A percentile compares a stretch with the other conserved stretches of the same genome.
Conservation (phyloP, 352 stramenopile genomes). For the Globisporangium nagaii region DNA sequence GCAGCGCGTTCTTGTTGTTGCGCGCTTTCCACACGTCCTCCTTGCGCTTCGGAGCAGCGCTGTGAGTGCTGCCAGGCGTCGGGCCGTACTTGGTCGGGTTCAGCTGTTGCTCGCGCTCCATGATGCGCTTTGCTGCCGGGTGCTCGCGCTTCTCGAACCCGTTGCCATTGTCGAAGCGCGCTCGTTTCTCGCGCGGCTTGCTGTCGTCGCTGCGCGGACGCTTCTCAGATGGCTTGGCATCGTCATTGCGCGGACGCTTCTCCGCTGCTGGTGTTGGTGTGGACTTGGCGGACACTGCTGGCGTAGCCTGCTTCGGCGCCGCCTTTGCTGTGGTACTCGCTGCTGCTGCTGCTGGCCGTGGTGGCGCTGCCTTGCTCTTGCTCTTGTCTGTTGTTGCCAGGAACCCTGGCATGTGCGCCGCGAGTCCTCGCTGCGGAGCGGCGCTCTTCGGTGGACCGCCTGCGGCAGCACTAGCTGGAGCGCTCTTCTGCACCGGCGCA, state of each 20-base stretch:
- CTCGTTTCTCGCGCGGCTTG: too few relatives aligned
- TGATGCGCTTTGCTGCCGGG: conserved; percentile 9
- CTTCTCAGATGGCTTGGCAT: conserved; percentile 2
- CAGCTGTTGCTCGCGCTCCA: conserved; percentile 7
- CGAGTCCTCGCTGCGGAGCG: conserved; percentile 14
- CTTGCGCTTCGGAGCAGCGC: conserved; percentile 19
- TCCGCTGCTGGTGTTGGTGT: neutral
- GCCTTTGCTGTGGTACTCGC: neutral
- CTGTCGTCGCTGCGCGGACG: conserved; percentile 1
- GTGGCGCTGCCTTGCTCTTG: too few relatives aligned
- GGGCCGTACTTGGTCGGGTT: conserved; percentile 10
- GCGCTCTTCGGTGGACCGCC: conserved; percentile 3
- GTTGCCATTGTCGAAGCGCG: too few relatives aligned
- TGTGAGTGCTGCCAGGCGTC: conserved; percentile 10
- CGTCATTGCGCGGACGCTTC: conserved; percentile 6
- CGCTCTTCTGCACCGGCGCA: neutral
- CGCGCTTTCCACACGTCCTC: conserved; percentile 5
- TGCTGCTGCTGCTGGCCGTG: neutral
- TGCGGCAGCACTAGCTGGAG: neutral
- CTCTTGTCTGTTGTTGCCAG: conserved; percentile 15
- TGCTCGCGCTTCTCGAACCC: conserved; percentile 6
- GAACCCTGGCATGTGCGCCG: conserved; percentile 34
- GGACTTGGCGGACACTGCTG: neutral
- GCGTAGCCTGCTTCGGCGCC: neutral
- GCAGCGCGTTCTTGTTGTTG: conserved; percentile 13